These are phyloP conservation scores for Blastobotrys buckinghamii DNA, from an alignment of 1,139 yeast genomes.

Conservation along the genomic window DNA sequence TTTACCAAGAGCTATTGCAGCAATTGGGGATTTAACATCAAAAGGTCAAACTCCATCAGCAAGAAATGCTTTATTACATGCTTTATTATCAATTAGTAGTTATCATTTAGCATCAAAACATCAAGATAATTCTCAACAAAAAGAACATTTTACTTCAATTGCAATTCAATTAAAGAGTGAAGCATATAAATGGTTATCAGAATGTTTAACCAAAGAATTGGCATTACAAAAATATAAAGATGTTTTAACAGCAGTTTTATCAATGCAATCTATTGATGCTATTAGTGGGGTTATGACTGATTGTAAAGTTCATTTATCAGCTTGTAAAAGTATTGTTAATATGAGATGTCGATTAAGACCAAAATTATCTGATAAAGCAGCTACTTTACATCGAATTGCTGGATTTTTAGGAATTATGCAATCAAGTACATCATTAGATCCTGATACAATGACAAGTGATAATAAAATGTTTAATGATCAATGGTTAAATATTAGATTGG, in stretches of 20 bases:
- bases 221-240: constrained; percentile 71
- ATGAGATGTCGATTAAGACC: constrained; percentile 64
- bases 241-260: constrained; percentile 72
- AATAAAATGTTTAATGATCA: constrained; percentile 16
- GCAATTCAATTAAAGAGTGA: constrained; percentile 72
- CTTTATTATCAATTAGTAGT: constrained; percentile 75
- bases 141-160: constrained; percentile 62
- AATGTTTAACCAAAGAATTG: constrained; percentile 45
- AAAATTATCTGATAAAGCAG: constrained; percentile 67
- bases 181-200: constrained; percentile 62
- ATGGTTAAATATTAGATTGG: constrained; percentile 25
- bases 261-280: constrained; percentile 84
- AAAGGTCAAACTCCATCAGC: constrained; percentile 72
- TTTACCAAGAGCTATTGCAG: constrained; percentile 74
- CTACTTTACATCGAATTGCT: constrained; percentile 69
- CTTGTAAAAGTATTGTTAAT: constrained; percentile 70
- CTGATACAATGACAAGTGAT: constrained; percentile 13
- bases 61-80: constrained; percentile 71
- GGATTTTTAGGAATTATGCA: constrained; percentile 71
- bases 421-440: constrained; percentile 39
- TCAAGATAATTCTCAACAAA: constrained; percentile 49
- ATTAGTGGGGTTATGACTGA: constrained; percentile 93
- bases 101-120: constrained; percentile 73
- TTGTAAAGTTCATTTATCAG: constrained; percentile 65
- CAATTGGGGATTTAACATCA: constrained; percentile 74